Evolutionary conservation across 176 grass and related monocot genomes (phyloP), one percentile per base, ranked within the genome.

Genomic region (Lolium perenne): DNA sequence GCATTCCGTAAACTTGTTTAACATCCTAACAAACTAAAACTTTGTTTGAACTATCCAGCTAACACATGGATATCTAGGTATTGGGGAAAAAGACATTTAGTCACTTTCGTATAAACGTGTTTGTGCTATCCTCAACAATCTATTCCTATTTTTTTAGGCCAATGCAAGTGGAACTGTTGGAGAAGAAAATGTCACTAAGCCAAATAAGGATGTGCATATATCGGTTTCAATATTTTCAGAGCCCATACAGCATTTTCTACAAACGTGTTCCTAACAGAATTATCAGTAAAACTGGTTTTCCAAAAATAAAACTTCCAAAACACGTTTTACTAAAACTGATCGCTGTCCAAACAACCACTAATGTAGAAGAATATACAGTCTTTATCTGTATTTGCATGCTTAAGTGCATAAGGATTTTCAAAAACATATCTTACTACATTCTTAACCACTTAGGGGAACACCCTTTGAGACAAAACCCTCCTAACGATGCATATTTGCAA

Each of bases 321-420:
- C 53, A 56, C 5, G 5, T 56, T 56, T 56, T 56, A 56, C 53
- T 56, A 56, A 56, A 54, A 20, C 1, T 56, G 16, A 56, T 56
- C 6, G 54, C 54, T 56, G 7, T 56, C 53, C 16, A 56, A 56
- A 56, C 53, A 56, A 56, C 6, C 6, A 56, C 17, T 56, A 56
- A 74, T 16, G 7, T 84, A 75, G 35, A 65, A 43, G 35, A 69
- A 69, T 79, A 69, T 71, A 59, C 78, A 59, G 2, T 38, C 20
- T 25, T 69, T 77, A 26, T 60, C 23, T 76, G 16, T 43, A 15
- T 67, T 18, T 82, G 48, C 71, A 69, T 82, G 38, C 0, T 72
- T 79, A 59, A 79, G 49, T 61, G 51, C 20, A 83, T 16, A 25
- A 26, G 49, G n/a, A 4, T 0, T 38, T 58, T 38, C 63, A 48